Base-by-base conservation (phyloP, 768 basidiomycete genomes). In the Agaricus subrufescens region DNA sequence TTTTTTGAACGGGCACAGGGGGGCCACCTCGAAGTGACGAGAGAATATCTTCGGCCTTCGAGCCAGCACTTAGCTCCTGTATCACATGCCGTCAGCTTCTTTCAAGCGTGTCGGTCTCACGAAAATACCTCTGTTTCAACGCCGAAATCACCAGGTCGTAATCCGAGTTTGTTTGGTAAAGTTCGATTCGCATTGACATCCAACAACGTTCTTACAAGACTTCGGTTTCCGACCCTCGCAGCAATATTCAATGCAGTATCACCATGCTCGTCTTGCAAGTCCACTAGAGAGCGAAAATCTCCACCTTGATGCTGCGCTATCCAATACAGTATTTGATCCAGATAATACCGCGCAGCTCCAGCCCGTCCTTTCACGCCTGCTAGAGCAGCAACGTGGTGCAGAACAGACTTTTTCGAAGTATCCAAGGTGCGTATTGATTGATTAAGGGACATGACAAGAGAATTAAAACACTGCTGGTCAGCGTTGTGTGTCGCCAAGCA, bases 161-260 rank as follows among this genome's bases (percentile, higher is more conserved):
- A 72, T 3, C 97, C 97, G 44, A 99, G 75, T 67, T 98, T 98
- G 72, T 99, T 99, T 19, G 88, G 82, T 58, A 91, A 75, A 63
- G 84, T 80, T 61, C 89, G 84, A 69, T 98, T 96, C 4, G 96
- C 97, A 11, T 94, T 94, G 7, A 94, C 91, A 64, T 97, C 95
- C 57, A 99, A 63, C 62, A 98, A 70, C 3, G 92, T 87, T 63
- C 88, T 78, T 12, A 98, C 94, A 57, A 98, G 68, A 58, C 87
- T 86, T 59, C 89, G 78, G 68, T 94, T 97, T 1, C 97, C 97
- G 1, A 98, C 89, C 54, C 96, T 74, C 0, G 96, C 95, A 12
- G 96, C 93, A 63, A 98, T 91, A 72, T 97, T 97, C 64, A 99
- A 69, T 6, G 93, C 93, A 0, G 96, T 98, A 66, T 99, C 97